Evolutionary conservation across 176 grass and related monocot genomes (phyloP).

Genomic region (Ampelocalamus luodianensis): DNA sequence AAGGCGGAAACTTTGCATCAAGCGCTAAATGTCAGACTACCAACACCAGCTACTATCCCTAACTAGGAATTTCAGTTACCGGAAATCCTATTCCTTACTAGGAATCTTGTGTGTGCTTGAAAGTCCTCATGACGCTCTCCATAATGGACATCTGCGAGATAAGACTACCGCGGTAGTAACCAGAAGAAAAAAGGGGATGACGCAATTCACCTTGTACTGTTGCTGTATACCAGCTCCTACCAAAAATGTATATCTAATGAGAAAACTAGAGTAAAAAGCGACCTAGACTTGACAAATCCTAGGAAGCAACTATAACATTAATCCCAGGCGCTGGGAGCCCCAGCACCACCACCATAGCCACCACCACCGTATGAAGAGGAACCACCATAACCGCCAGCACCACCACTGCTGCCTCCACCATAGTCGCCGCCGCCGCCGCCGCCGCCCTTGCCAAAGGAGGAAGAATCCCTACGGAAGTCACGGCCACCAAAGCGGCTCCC

Average conservation of each 20-base stretch:
- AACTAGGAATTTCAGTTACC: slow-evolving; percentile 49
- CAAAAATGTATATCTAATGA: slow-evolving; percentile 59
- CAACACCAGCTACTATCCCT: slow-evolving; percentile 47
- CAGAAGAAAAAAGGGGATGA: slow-evolving; percentile 56
- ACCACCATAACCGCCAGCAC: slow-evolving; percentile 48
- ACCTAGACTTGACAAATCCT: slow-evolving; percentile 46
- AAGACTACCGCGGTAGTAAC: slow-evolving; percentile 45
- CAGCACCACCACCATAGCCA: slow-evolving; percentile 56
- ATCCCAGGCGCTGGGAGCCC: slow-evolving; percentile 80
- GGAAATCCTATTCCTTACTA: slow-evolving; percentile 52
- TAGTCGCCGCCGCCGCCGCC: slow-evolving; percentile 55
- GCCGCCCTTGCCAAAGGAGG: slow-evolving; percentile 53
- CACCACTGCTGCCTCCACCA: slow-evolving; percentile 54
- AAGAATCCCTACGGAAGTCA: slow-evolving; percentile 74
- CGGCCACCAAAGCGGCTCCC: slow-evolving; percentile 69
- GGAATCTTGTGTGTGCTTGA: slow-evolving; percentile 39
- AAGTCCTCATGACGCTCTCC: slow-evolving; percentile 48
- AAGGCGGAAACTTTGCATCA: slow-evolving; percentile 41
- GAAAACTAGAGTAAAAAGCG: slow-evolving; percentile 37
- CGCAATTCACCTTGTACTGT: slow-evolving; percentile 45
- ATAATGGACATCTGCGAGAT: slow-evolving; percentile 49
- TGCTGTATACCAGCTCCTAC: slow-evolving; percentile 57
- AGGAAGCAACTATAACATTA: slow-evolving; percentile 46
- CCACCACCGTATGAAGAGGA: slow-evolving; percentile 61
- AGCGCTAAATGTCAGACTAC: slow-evolving; percentile 51